Percentiles rank a stretch among this genome's conserved stretches.
Evolutionary conservation across 306 rosid genomes (phyloP).

Genomic region (Prunus mongolica): DNA sequence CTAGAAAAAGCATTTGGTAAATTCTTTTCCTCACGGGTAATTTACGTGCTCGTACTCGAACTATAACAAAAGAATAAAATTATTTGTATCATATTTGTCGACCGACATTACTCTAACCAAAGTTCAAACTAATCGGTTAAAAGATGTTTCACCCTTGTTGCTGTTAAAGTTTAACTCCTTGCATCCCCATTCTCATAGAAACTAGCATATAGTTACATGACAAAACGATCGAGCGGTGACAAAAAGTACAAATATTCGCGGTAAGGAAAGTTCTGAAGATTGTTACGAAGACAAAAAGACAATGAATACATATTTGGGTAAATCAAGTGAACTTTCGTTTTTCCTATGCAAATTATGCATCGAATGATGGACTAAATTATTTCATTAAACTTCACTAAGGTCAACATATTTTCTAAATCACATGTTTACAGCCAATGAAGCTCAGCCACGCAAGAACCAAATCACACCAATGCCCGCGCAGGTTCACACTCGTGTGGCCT

Average conservation of each 20-base stretch:
- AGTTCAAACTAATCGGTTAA: neutral
- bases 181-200: neutral
- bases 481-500: neutral
- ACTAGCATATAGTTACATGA: neutral
- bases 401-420: constrained; percentile 16
- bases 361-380: neutral
- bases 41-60: neutral
- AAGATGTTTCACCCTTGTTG: neutral
- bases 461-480: neutral
- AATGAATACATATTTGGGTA: neutral
- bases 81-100: neutral
- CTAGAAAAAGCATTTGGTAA: neutral
- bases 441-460: neutral
- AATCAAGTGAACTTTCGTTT: neutral
- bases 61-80: neutral
- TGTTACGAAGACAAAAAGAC: neutral
- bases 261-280: constrained; percentile 5
- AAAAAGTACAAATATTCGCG: neutral
- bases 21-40: neutral
- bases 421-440: neutral
- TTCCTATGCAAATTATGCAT: neutral
- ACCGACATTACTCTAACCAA: no score
- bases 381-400: neutral
- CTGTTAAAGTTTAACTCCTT: neutral
- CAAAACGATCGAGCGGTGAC: neutral